Percentiles rank a stretch among this genome's conserved stretches.
These are phyloP conservation scores for Lactarius indigo DNA, from an alignment of 768 basidiomycete species.

Conservation along the genomic window DNA sequence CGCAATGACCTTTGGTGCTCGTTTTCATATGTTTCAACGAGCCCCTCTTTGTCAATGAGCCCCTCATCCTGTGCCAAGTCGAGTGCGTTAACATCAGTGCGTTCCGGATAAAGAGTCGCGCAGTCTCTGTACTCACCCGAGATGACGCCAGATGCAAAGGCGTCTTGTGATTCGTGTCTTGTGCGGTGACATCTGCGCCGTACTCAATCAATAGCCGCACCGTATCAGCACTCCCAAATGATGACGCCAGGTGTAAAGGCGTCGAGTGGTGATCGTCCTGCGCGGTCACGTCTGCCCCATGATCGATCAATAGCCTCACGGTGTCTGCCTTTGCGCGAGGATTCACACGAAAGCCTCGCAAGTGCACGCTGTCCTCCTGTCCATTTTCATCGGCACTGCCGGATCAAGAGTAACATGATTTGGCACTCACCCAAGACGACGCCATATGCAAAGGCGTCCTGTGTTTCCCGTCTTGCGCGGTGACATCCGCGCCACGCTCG, in stretches of 20 bases:
- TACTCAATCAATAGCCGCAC: not conserved
- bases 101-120: too few relatives aligned
- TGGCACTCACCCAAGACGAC: too few relatives aligned
- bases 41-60: too few relatives aligned
- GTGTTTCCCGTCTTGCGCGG: too few relatives aligned
- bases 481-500: too few relatives aligned
- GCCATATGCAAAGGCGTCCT: too few relatives aligned
- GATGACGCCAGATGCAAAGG: not conserved
- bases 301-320: not conserved
- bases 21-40: too few relatives aligned
- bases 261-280: not conserved
- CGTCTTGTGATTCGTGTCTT: not conserved
- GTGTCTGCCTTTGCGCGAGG: not conserved
- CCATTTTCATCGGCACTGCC: too few relatives aligned
- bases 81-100: too few relatives aligned
- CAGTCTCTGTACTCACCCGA: not conserved
- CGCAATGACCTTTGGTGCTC: too few relatives aligned
- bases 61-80: too few relatives aligned
- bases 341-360: accelerated
- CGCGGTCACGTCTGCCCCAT: not conserved
- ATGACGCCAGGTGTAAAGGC: not conserved
- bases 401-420: too few relatives aligned
- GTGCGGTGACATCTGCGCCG: not conserved
- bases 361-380: not conserved
- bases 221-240: not conserved